Evolutionary conservation across 2,329 filamentous ascomycete genomes (phyloP), one percentile per base, ranked within the genome.

Genomic region (Escovopsis weberi): DNA sequence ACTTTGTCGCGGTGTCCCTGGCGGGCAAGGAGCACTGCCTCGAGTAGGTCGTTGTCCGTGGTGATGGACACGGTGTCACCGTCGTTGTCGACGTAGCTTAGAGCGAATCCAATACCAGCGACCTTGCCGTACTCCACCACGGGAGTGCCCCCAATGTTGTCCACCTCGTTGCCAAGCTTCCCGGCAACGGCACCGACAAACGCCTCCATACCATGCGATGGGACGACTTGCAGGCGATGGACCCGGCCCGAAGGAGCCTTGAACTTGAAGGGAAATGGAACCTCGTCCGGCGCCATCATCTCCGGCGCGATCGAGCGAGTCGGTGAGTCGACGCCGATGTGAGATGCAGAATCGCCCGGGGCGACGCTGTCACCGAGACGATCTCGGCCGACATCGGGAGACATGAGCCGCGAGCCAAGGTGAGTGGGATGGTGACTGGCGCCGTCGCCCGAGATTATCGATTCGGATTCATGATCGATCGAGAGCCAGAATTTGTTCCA

Each of bases 401-500:
- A 94, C 66, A 94, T 79, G 52, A 89, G 70, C 46, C 85, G 78
- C 42, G 78, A 74, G 47, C 78, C 76, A 39, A 80, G 68, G 45
- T 81, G 78, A 41, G 78, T 55, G 69, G 78, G 59, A 53, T 78
- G 71, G 53, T 78, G 71, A 53, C 81, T 80, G 55, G 83, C 85
- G 39, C 82, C 85, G 44, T 93, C 86, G 46, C 88, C 91, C 46
- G 91, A 98, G 62, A 96, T 80, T 73, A 94, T 82, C 2, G 91
- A 98, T 63, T 96, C 91, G 12, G 88, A 89, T 60, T 94, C 89
- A 54, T 93, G 79, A 61, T 96, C 77, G 54, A 98, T 80, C 1
- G 91, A 96, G 51, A 96, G 72, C 91, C 91, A 98, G 68, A 98
- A 98, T 64, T 96, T 98, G 69, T 95, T 96, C 91, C 91, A 98